Evolutionary conservation across 352 stramenopile genomes (phyloP).

Genomic region (Salisapilia sapeloensis): DNA sequence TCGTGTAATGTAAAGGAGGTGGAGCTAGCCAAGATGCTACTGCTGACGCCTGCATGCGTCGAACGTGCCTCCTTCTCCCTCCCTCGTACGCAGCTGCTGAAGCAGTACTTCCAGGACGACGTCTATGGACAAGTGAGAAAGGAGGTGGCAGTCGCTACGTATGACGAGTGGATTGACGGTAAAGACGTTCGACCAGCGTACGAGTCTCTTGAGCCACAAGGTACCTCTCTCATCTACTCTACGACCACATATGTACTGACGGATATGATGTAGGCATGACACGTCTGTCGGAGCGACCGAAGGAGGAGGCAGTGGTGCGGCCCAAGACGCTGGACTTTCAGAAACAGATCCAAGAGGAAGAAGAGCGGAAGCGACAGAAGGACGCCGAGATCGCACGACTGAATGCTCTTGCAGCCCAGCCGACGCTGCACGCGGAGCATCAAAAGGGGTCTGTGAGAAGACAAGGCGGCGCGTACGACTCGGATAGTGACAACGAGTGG

Average conservation of each 20-base stretch:
- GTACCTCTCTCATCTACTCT: constrained; percentile 7
- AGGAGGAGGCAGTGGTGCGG: constrained; percentile 10
- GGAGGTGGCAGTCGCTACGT: constrained; percentile 11
- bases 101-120: constrained; percentile 70
- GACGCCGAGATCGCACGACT: constrained; percentile 50
- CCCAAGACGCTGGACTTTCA: constrained; percentile 63
- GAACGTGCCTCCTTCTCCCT: constrained; percentile 49
- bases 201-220: constrained; percentile 31
- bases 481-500: constrained; percentile 70
- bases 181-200: constrained; percentile 13
- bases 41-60: constrained; percentile 30
- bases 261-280: constrained; percentile 21
- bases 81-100: constrained; percentile 41
- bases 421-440: constrained; percentile 42
- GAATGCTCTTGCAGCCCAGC: constrained; percentile 44
- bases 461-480: constrained; percentile 6
- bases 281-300: constrained; percentile 36
- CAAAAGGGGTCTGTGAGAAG: constrained; percentile 7
- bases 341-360: constrained; percentile 27
- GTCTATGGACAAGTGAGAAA: constrained; percentile 27
- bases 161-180: constrained; percentile 36
- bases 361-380: constrained; percentile 41
- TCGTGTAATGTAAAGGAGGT: constrained; percentile 47
- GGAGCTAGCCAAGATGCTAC: constrained; percentile 43
- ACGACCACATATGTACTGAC: constrained; percentile 1